Evolutionary conservation across 2,329 filamentous ascomycete genomes (phyloP).

Genomic region (Coleophoma eucalyptorum): DNA sequence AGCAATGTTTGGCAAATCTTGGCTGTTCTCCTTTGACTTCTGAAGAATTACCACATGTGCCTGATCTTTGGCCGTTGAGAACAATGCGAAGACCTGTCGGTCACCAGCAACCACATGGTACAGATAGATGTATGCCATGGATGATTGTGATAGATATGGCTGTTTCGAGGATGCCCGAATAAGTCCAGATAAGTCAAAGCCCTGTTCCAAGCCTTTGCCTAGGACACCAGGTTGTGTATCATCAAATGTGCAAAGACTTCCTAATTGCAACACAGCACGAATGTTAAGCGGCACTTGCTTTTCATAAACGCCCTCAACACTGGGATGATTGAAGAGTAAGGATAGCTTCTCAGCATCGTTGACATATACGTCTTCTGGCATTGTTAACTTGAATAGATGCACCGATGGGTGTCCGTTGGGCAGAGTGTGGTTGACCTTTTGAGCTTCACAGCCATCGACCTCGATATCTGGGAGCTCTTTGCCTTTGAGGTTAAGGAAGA

Average conservation of each 20-base stretch:
- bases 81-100: slow-evolving; percentile 87
- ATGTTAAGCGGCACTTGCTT: slow-evolving; percentile 85
- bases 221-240: slow-evolving; percentile 85
- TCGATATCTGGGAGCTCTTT: slow-evolving; percentile 86
- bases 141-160: slow-evolving; percentile 71
- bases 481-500: slow-evolving; percentile 89
- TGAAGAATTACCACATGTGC: slow-evolving; percentile 89
- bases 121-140: slow-evolving; percentile 82
- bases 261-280: slow-evolving; percentile 82
- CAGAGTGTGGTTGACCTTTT: slow-evolving; percentile 89
- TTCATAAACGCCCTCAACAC: slow-evolving; percentile 96
- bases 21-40: slow-evolving; percentile 68
- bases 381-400: slow-evolving; percentile 89
- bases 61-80: slow-evolving; percentile 76
- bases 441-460: slow-evolving; percentile 79
- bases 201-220: slow-evolving; percentile 87
- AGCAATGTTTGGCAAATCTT: slow-evolving; percentile 85
- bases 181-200: slow-evolving; percentile 81
- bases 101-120: slow-evolving; percentile 92
- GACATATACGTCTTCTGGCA: slow-evolving; percentile 85
- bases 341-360: slow-evolving; percentile 80
- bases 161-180: slow-evolving; percentile 62
- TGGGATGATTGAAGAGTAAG: slow-evolving; percentile 82
- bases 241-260: slow-evolving; percentile 90
- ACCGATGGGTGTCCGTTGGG: slow-evolving; percentile 93